These are phyloP conservation scores for Penicillium sp. DNA, from an alignment of 2,329 filamentous ascomycete species.

Conservation along the genomic window DNA sequence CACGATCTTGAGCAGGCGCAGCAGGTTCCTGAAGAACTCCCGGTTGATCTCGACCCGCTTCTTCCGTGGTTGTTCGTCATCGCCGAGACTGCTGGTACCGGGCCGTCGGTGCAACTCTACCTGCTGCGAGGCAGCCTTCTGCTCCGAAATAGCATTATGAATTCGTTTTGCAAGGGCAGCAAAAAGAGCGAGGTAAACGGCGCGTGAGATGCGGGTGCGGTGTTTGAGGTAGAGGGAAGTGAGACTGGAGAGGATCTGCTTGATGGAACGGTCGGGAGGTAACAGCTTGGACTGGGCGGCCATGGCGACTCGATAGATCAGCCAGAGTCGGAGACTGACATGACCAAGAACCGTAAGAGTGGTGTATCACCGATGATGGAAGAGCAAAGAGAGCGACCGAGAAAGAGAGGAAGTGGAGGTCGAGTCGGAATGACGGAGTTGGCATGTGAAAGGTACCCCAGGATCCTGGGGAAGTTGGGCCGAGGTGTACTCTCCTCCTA, in stretches of 20 bases:
- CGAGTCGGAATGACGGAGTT: conserved; percentile 14
- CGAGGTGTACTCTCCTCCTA: conserved; percentile 10
- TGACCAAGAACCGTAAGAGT: conserved; percentile 12
- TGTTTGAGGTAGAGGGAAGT: conserved; percentile 73
- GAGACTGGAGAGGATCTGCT: conserved; percentile 64
- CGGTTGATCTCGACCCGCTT: conserved; percentile 83
- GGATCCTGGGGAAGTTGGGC: conserved; percentile 20
- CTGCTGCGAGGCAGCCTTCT: conserved; percentile 79
- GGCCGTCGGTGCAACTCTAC: conserved; percentile 58
- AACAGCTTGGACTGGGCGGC: conserved; percentile 72
- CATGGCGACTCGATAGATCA: conserved; percentile 51
- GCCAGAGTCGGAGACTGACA: conserved; percentile 17
- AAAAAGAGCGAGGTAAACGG: conserved; percentile 78
- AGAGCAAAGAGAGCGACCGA: neutral
- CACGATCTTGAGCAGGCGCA: conserved; percentile 78
- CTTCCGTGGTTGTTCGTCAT: conserved; percentile 53
- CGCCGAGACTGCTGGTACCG: conserved; percentile 41
- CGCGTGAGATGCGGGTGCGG: conserved; percentile 77
- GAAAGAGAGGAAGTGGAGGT: neutral
- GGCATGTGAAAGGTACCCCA: conserved; percentile 24
- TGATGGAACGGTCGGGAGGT: conserved; percentile 63
- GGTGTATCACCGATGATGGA: neutral
- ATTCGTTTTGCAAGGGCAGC: conserved; percentile 81
- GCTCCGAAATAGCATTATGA: conserved; percentile 85
- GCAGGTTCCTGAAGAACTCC: conserved; percentile 76